Evolutionary conservation across 768 basidiomycete genomes (phyloP).

Genomic region (button mushroom (Agaricus bisporus)): DNA sequence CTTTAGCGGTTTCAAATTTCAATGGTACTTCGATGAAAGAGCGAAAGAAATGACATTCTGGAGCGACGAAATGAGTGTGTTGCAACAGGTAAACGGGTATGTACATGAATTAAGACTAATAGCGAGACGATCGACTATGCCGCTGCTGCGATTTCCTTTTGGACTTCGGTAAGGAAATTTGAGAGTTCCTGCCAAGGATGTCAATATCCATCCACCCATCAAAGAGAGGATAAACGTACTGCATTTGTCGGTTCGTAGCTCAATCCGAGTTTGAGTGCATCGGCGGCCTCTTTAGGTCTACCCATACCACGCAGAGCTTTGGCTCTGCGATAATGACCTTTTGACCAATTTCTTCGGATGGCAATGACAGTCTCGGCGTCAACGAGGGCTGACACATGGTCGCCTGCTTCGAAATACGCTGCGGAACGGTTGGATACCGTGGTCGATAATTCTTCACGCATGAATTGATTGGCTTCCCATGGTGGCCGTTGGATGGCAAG

Average conservation of each 20-base stretch:
- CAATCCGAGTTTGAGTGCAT: slow-evolving; percentile 77
- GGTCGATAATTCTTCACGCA: slow-evolving; percentile 88
- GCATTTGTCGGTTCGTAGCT: slow-evolving; percentile 65
- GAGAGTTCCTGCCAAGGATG: slow-evolving; percentile 21
- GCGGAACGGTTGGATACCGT: slow-evolving; percentile 90
- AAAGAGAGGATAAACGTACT: slow-evolving; percentile 22
- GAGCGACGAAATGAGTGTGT: neutral
- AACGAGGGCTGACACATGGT: slow-evolving; percentile 70
- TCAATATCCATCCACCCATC: neutral
- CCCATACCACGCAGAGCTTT: slow-evolving; percentile 79
- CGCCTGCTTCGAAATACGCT: slow-evolving; percentile 70
- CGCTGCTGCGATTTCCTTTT: slow-evolving; percentile 9
- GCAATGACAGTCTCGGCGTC: slow-evolving; percentile 90
- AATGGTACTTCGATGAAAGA: no score
- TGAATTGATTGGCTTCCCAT: slow-evolving; percentile 80
- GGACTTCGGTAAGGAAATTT: slow-evolving; percentile 29
- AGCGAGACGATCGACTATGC: neutral
- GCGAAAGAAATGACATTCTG: no score
- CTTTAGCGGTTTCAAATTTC: no score
- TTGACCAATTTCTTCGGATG: slow-evolving; percentile 85
- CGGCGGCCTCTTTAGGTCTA: slow-evolving; percentile 66
- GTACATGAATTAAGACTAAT: no score
- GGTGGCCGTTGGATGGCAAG: slow-evolving; percentile 78
- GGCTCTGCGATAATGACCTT: slow-evolving; percentile 93
- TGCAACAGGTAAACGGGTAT: neutral